Conservation (phyloP, 2,329 filamentous ascomycete genomes). For the Zasmidium cellare region DNA sequence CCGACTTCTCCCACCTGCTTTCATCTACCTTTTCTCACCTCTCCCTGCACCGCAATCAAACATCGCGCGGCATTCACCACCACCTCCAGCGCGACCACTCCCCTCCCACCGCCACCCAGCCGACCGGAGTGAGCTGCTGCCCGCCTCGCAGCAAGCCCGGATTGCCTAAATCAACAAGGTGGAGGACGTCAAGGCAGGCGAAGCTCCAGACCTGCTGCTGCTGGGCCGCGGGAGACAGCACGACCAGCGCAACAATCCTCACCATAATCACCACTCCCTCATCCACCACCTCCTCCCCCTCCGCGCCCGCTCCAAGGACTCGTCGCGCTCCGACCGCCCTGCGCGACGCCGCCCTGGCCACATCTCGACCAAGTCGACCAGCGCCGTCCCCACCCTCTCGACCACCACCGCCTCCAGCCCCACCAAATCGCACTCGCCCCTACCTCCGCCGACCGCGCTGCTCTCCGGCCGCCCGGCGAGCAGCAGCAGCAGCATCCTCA, state of each 20-base stretch:
- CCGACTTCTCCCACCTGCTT: no score
- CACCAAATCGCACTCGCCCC: neutral
- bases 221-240: neutral
- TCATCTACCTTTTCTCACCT: no score
- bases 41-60: neutral
- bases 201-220: no score
- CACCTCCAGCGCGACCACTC: no score
- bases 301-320: neutral
- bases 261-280: neutral
- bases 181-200: neutral
- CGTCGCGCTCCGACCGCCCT: neutral
- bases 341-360: conserved; percentile 26
- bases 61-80: no score
- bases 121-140: neutral
- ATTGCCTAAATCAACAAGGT: neutral
- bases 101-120: no score
- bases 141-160: neutral
- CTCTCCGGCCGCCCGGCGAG: conserved; percentile 7
- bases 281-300: neutral
- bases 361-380: conserved; percentile 41
- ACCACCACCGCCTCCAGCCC: conserved; percentile 19
- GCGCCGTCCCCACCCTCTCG: conserved; percentile 48
- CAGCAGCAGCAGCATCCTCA: conserved; percentile 12
- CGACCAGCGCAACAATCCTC: neutral
- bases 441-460: neutral